Percentiles rank a stretch among this genome's conserved stretches.
These are phyloP conservation scores for Aureobasidium sp. DNA, from an alignment of 2,329 filamentous ascomycete genomes.

Conservation along the genomic window DNA sequence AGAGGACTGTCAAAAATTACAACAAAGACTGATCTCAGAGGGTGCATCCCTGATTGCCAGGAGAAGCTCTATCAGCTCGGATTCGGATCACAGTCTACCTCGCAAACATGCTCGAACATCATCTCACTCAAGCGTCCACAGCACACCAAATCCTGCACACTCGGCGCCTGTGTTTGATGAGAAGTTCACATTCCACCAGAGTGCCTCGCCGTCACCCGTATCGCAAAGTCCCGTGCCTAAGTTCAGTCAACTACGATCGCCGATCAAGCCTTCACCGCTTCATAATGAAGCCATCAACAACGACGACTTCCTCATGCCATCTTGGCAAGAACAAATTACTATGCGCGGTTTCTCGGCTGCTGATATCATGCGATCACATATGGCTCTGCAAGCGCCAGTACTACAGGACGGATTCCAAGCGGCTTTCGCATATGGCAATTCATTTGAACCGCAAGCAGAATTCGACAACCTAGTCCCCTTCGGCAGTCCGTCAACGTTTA, in stretches of 20 bases:
- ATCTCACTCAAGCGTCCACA: constrained; percentile 26
- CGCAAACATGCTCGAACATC: constrained; percentile 29
- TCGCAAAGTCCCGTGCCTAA: constrained; percentile 23
- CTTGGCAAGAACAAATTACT: constrained; percentile 15
- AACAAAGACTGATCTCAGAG: constrained; percentile 47
- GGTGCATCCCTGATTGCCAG: constrained; percentile 45
- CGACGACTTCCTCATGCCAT: constrained; percentile 17
- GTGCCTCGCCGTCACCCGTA: constrained; percentile 23
- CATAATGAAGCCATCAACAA: constrained; percentile 17
- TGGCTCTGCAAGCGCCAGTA: constrained; percentile 17
- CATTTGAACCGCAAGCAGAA: constrained; percentile 6
- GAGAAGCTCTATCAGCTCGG: constrained; percentile 50
- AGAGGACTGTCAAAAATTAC: constrained; percentile 50
- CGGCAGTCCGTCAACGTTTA: neutral
- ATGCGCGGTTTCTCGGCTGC: constrained; percentile 10
- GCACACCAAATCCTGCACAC: constrained; percentile 29
- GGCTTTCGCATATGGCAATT: neutral
- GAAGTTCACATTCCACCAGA: constrained; percentile 25
- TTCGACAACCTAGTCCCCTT: constrained; percentile 15
- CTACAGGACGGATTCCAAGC: constrained; percentile 8
- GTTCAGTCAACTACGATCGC: constrained; percentile 20
- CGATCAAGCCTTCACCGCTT: constrained; percentile 24
- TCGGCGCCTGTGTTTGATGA: constrained; percentile 26
- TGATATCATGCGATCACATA: constrained; percentile 22
- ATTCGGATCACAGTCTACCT: constrained; percentile 48